phyloP scores from a whole-genome alignment of 129 eudicot genomes.

The Chrysanthemum makinoi region DNA sequence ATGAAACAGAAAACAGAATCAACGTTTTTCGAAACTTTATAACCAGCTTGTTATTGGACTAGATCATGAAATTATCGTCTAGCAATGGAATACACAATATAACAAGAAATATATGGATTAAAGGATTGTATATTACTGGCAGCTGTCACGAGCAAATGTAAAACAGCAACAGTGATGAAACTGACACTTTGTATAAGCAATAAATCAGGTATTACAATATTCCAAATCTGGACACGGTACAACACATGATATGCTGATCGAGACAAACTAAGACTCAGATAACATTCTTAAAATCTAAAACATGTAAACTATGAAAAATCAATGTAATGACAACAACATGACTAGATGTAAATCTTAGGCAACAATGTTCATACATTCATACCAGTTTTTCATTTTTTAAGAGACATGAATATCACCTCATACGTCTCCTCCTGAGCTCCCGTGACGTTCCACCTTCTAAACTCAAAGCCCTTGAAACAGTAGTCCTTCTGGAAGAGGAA shows the following conservation, averaged over 20 bases:
- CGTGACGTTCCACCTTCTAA: constrained; percentile 46
- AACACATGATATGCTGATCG: constrained; percentile 27
- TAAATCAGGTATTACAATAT: constrained; percentile 34
- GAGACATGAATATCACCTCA: constrained; percentile 21
- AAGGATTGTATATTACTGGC: not conserved
- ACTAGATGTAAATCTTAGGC: constrained; percentile 22
- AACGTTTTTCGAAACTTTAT: not conserved
- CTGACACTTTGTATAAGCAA: constrained; percentile 32
- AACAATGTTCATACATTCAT: constrained; percentile 14
- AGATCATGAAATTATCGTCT: not conserved
- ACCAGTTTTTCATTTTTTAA: constrained; percentile 15
- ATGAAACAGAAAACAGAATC: not conserved
- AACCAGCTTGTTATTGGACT: not conserved
- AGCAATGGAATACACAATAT: not conserved
- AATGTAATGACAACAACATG: constrained; percentile 30
- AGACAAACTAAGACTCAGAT: constrained; percentile 13
- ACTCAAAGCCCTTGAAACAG: constrained; percentile 41
- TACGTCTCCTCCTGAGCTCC: constrained; percentile 66
- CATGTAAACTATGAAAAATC: constrained; percentile 33
- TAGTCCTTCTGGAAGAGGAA: constrained; percentile 47
- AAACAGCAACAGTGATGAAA: constrained; percentile 13
- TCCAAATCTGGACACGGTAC: constrained; percentile 30
- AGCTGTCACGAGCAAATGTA: not conserved
- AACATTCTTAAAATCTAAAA: constrained; percentile 30
- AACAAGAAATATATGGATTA: constrained; percentile 1